These are phyloP conservation scores for Eutrema heterophyllum DNA, from an alignment of 345 rosid species.

Conservation along the genomic window DNA sequence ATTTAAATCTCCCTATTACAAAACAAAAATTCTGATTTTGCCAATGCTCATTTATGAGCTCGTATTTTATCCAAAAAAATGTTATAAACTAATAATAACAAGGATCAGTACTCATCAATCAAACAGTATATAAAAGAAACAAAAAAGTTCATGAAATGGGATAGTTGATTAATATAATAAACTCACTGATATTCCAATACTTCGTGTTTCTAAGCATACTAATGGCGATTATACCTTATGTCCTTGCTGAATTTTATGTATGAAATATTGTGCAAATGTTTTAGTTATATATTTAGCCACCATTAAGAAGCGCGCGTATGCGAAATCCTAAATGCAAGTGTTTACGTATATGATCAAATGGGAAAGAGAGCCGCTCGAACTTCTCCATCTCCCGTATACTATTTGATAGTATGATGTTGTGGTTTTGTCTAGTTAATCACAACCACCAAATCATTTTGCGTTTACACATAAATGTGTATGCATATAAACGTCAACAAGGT, in stretches of 20 bases:
- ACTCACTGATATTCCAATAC: constrained; percentile 14
- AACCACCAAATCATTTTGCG: constrained; percentile 1
- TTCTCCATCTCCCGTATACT: constrained; percentile 2
- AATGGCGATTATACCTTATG: constrained; percentile 26
- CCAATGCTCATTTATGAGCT: neutral
- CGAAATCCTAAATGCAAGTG: constrained; percentile 2
- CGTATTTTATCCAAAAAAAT: neutral
- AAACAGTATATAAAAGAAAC: neutral
- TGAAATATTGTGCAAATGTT: constrained; percentile 18
- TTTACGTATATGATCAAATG: constrained; percentile 8
- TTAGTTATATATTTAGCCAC: neutral
- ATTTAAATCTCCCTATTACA: neutral
- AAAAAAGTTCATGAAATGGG: neutral
- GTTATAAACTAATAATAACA: neutral
- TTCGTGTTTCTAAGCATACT: constrained; percentile 16
- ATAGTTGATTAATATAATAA: neutral
- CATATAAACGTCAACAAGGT: neutral
- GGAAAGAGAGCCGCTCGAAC: constrained; percentile 19
- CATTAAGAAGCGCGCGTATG: constrained; percentile 1
- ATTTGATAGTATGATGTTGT: neutral
- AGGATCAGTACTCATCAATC: neutral
- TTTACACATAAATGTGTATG: neutral
- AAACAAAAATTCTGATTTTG: neutral
- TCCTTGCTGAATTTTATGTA: constrained; percentile 30
- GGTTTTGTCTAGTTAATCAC: constrained; percentile 11